These are phyloP conservation scores for Phyllosticta ampelicida DNA, from an alignment of 2,329 filamentous ascomycete genomes.

Conservation along the genomic window DNA sequence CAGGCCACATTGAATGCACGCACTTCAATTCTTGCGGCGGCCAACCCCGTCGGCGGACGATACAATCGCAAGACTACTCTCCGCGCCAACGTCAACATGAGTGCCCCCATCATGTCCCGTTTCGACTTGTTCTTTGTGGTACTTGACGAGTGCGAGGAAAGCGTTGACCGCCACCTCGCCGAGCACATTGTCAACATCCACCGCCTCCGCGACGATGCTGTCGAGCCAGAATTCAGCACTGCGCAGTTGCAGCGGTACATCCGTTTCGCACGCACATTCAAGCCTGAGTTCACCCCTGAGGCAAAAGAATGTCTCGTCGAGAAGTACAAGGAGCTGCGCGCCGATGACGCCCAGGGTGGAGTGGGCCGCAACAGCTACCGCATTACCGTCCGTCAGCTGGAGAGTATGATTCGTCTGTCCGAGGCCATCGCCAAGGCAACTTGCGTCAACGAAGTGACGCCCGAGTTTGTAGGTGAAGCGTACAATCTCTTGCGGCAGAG, in stretches of 20 bases:
- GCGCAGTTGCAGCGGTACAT: slow-evolving; percentile 97
- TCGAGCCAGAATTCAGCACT: slow-evolving; percentile 87
- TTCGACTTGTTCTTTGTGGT: slow-evolving; percentile 99
- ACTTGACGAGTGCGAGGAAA: slow-evolving; percentile 90
- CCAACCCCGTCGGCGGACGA: slow-evolving; percentile 90
- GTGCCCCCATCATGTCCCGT: slow-evolving; percentile 96
- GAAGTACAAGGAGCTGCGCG: slow-evolving; percentile 89
- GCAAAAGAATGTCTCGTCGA: slow-evolving; percentile 77
- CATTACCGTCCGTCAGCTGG: slow-evolving; percentile 91
- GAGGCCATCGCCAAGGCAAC: slow-evolving; percentile 99
- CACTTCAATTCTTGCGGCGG: slow-evolving; percentile 88
- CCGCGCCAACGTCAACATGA: slow-evolving; percentile 95
- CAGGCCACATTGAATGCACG: slow-evolving; percentile 94
- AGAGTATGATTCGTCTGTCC: slow-evolving; percentile 87
- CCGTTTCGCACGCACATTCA: slow-evolving; percentile 88
- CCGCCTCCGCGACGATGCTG: slow-evolving; percentile 80
- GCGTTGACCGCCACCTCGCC: slow-evolving; percentile 79
- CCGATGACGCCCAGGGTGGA: slow-evolving; percentile 88
- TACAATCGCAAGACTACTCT: slow-evolving; percentile 95
- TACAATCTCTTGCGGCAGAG: slow-evolving; percentile 85
- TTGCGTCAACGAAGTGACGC: slow-evolving; percentile 80
- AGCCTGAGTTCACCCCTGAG: slow-evolving; percentile 80
- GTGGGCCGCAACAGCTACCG: slow-evolving; percentile 92
- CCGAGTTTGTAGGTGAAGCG: slow-evolving; percentile 80
- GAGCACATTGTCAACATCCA: slow-evolving; percentile 93